Percentiles rank a stretch among this genome's conserved stretches.
Conservation (phyloP, 2,329 filamentous ascomycete species). For the Plenodomus tracheiphilus region DNA sequence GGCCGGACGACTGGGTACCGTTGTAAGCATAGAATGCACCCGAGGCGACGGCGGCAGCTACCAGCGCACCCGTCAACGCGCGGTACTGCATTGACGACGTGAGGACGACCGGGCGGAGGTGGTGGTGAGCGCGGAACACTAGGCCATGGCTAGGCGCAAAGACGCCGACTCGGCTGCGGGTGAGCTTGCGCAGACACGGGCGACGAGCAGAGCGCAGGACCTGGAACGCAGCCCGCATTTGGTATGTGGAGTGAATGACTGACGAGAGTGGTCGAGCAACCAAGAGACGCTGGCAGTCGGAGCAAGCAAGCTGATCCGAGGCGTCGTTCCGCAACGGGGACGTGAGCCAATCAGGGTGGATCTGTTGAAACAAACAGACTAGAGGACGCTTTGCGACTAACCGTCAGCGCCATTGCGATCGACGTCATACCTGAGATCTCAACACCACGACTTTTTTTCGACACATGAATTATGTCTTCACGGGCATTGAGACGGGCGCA, state of each 20-base stretch:
- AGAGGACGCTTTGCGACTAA: constrained; percentile 5
- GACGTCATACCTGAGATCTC: constrained; percentile 23
- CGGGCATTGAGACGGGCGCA: constrained; percentile 68
- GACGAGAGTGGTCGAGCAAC: constrained; percentile 6
- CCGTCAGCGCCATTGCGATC: constrained; percentile 9
- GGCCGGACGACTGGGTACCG: constrained; percentile 35
- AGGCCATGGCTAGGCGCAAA: constrained; percentile 49
- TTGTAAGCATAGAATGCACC: constrained; percentile 77
- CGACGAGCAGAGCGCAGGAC: constrained; percentile 70
- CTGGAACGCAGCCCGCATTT: constrained; percentile 73
- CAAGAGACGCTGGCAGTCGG: constrained; percentile 4
- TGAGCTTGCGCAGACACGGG: constrained; percentile 63
- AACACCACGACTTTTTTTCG: constrained; percentile 4
- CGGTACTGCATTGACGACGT: constrained; percentile 77
- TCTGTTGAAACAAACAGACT: constrained; percentile 1
- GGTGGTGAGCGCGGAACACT: constrained; percentile 52
- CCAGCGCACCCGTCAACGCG: constrained; percentile 66
- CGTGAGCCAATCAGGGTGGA: background rate
- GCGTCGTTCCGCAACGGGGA: background rate
- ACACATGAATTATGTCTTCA: constrained; percentile 59
- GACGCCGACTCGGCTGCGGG: constrained; percentile 52
- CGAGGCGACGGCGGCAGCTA: constrained; percentile 70
- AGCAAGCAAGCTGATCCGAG: constrained; percentile 1
- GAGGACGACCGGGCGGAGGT: constrained; percentile 51
- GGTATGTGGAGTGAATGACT: constrained; percentile 17